phyloP scores from a whole-genome alignment of 768 basidiomycete genomes.

The Suillus brevipes region DNA sequence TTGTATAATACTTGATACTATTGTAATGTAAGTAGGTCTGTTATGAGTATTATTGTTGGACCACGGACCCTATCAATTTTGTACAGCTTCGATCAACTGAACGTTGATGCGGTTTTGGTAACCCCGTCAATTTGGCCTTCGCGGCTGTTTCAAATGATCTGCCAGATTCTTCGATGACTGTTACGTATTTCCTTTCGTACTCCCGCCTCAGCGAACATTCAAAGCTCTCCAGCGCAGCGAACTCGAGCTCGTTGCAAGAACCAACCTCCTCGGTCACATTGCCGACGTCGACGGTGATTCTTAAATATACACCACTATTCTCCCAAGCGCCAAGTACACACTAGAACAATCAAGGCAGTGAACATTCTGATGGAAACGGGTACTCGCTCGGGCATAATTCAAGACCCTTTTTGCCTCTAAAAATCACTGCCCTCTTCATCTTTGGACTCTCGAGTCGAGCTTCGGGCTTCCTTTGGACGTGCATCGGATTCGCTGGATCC shows the following conservation, averaged over 20 bases:
- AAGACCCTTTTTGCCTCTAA: slow-evolving; percentile 6
- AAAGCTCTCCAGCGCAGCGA: not conserved
- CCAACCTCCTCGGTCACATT: not conserved
- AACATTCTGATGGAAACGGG: slow-evolving; percentile 34
- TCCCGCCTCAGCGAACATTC: slow-evolving; percentile 13
- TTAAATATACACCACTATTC: slow-evolving; percentile 1
- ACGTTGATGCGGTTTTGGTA: slow-evolving; percentile 32
- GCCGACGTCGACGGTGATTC: slow-evolving; percentile 9
- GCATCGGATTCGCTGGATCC: slow-evolving; percentile 7
- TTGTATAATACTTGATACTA: slow-evolving; percentile 35
- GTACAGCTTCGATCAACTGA: slow-evolving; percentile 23
- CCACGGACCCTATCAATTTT: slow-evolving; percentile 3
- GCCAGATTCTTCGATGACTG: slow-evolving; percentile 5
- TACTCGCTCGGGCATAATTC: slow-evolving; percentile 11
- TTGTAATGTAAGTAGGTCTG: slow-evolving; percentile 35
- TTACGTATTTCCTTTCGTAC: slow-evolving; percentile 26
- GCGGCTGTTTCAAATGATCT: slow-evolving; percentile 26
- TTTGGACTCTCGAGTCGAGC: slow-evolving; percentile 1
- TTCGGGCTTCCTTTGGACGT: slow-evolving; percentile 3
- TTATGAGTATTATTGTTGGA: not conserved
- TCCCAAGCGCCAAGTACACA: slow-evolving; percentile 2
- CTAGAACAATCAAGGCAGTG: slow-evolving; percentile 27
- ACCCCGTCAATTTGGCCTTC: slow-evolving; percentile 29
- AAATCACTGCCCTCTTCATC: slow-evolving; percentile 11
- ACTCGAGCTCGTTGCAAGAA: not conserved